Conservation (phyloP, 164 flowering plant genomes). For the Paratinospora sagittata region DNA sequence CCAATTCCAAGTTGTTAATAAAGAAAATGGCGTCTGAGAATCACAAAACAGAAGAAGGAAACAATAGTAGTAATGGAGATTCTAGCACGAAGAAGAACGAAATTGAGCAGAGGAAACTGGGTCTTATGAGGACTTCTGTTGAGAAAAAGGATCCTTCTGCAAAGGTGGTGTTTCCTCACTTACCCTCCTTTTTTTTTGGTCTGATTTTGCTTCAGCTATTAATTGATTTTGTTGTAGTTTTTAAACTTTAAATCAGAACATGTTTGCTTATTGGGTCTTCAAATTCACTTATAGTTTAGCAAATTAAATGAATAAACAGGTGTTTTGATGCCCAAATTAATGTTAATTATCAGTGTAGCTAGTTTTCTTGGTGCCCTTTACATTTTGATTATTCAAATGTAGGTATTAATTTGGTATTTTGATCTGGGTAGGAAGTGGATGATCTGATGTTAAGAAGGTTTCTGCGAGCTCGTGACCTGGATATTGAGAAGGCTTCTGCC, state of each 20-base stretch:
- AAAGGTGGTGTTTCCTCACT: slow-evolving; percentile 21
- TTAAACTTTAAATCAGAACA: neutral
- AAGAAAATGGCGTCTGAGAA: neutral
- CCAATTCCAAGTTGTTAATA: neutral
- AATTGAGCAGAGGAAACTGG: slow-evolving; percentile 27
- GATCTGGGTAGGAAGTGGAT: slow-evolving; percentile 36
- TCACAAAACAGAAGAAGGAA: neutral
- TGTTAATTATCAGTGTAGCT: too few relatives aligned
- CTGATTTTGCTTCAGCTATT: neutral
- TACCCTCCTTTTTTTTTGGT: neutral
- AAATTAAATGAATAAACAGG: neutral
- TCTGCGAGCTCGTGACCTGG: slow-evolving; percentile 73
- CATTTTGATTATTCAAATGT: neutral
- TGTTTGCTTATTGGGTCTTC: neutral
- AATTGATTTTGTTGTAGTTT: neutral
- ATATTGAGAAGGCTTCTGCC: slow-evolving; percentile 56
- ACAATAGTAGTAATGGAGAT: neutral
- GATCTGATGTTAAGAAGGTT: slow-evolving; percentile 69
- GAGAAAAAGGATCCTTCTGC: slow-evolving; percentile 36
- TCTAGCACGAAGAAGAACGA: slow-evolving; percentile 8
- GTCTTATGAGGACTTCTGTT: slow-evolving; percentile 31
- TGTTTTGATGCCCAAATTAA: neutral
- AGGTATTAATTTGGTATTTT: neutral
- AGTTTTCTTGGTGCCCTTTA: neutral
- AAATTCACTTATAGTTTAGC: neutral